These are phyloP conservation scores for Dioscorea alata DNA, from an alignment of 106 monocot species.

Conservation along the genomic window DNA sequence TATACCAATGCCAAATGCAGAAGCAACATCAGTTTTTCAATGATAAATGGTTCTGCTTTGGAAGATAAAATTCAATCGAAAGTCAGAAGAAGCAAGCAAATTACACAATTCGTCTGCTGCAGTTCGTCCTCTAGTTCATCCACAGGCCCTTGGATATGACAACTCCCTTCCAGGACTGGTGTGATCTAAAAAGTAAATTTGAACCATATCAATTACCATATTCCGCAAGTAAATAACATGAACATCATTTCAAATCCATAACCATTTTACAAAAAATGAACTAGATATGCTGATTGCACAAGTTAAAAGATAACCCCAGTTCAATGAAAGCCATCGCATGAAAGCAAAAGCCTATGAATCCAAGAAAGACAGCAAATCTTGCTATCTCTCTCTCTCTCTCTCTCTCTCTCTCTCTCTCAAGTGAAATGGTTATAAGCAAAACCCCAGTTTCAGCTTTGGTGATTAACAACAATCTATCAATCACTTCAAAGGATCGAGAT, in stretches of 20 bases:
- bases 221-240: neutral
- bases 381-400: neutral
- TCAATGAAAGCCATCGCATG: neutral
- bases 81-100: too few relatives aligned
- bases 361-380: neutral
- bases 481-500: neutral
- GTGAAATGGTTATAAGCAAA: neutral
- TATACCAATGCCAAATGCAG: too few relatives aligned
- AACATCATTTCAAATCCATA: neutral
- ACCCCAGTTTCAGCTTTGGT: neutral
- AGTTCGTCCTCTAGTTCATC: conserved; percentile 22
- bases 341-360: neutral
- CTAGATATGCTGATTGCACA: neutral
- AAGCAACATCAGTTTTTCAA: too few relatives aligned
- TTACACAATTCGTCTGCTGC: neutral
- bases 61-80: too few relatives aligned
- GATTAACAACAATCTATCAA: neutral
- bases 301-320: neutral
- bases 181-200: conserved; percentile 35
- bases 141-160: conserved; percentile 36
- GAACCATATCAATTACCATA: conserved; percentile 7
- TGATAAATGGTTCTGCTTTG: too few relatives aligned
- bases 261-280: too few relatives aligned
- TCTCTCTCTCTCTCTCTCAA: neutral
- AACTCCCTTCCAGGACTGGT: conserved; percentile 37